These are phyloP conservation scores for Sesbania bispinosa DNA, from an alignment of 306 rosid genomes.

Conservation along the genomic window DNA sequence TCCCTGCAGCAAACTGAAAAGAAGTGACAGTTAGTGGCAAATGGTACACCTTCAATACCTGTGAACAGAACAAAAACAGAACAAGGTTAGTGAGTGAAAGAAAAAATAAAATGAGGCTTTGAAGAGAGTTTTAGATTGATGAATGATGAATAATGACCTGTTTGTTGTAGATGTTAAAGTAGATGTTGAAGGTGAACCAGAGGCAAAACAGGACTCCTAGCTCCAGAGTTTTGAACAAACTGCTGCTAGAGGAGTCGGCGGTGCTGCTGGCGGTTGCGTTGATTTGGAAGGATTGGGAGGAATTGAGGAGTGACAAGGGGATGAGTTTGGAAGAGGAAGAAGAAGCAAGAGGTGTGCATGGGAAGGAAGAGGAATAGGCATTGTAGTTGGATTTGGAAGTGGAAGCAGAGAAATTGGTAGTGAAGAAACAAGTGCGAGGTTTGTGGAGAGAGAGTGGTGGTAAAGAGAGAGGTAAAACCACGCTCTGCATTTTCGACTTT, in stretches of 20 bases:
- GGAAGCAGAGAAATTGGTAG: slow-evolving; percentile 29
- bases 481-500: slow-evolving; percentile 63
- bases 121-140: background rate
- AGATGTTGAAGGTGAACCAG: slow-evolving; percentile 86
- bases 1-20: slow-evolving; percentile 70
- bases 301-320: slow-evolving; percentile 5
- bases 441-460: slow-evolving; percentile 27
- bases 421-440: background rate
- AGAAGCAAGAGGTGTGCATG: slow-evolving; percentile 26
- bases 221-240: slow-evolving; percentile 46
- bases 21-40: slow-evolving; percentile 68
- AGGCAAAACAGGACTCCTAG: slow-evolving; percentile 69
- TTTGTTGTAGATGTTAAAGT: slow-evolving; percentile 89
- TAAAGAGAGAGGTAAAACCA: slow-evolving; percentile 40
- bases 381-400: slow-evolving; percentile 5
- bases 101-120: background rate
- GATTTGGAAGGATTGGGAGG: slow-evolving; percentile 31
- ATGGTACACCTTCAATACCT: slow-evolving; percentile 81
- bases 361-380: background rate
- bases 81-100: background rate
- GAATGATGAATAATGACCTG: slow-evolving; percentile 46
- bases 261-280: slow-evolving; percentile 49
- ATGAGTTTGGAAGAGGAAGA: slow-evolving; percentile 42
- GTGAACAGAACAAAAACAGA: background rate
- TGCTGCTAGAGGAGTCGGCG: slow-evolving; percentile 14